Evolutionary conservation across 345 rosid genomes (phyloP), one percentile per base, ranked within the genome.

Genomic region (Gossypium thurberi): DNA sequence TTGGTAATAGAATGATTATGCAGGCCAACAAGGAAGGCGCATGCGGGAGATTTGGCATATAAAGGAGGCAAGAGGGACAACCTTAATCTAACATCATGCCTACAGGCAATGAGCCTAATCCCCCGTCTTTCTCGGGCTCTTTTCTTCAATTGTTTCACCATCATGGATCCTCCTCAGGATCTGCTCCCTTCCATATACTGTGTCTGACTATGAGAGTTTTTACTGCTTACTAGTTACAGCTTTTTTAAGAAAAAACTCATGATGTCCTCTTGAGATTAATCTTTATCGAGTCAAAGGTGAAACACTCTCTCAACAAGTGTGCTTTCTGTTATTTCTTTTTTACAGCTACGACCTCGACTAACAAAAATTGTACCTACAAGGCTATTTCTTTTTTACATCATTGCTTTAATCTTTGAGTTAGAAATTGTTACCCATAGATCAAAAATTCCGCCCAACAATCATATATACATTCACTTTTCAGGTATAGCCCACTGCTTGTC

Each of bases 51-150:
- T 65, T 65, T 43, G 52, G 67, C 48, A 4, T 10, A 10, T 43
- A 43, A 43, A 65, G 69, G 28, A 20, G 33, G 52, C 33, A 65
- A 28, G 51, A 65, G 69, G 52, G 71, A 14, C 42, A 47, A 9
- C 42, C 6, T 67, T 67, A 21, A 67, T 8, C 9, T 10, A 23
- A 66, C 56, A 21, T 66, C 55, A 46, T 66, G 40, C 56, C 69
- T 21, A n/a, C 52, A 20, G 71, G 26, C 57, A 48, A 8, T 47
- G 57, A 43, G 17, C 6, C 4, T 44, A 46, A 11, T 42, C 53
- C 33, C 69, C 76, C 82, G 42, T 62, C 33, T 71, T 59, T 75
- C 69, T 57, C 65, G 73, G 78, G 68, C 73, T 43, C 51, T 79
- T 66, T 65, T 43, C n/a, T 65, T 71, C 55, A 21, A 11, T 20